phyloP scores from a whole-genome alignment of 2,329 filamentous ascomycete species.

The Neoscytalidium dimidiatum region DNA sequence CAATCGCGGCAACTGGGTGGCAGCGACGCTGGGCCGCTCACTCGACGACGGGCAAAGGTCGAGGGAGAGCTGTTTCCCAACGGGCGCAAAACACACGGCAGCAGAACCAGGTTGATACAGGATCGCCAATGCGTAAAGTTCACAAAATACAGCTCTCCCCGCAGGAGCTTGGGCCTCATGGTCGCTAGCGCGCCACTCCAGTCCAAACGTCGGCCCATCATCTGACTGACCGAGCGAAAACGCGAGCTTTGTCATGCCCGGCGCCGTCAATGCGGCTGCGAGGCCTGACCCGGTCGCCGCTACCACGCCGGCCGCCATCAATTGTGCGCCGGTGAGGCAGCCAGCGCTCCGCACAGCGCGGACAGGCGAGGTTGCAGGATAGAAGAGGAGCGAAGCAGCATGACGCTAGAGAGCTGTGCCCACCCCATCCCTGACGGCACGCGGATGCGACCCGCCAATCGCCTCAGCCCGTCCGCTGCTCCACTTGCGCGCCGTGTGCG shows the following conservation, averaged over 20 bases:
- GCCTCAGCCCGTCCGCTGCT: neutral
- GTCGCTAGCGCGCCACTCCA: conserved; percentile 8
- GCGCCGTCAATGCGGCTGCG: neutral
- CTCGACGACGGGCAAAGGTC: too few relatives aligned
- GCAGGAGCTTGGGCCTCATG: conserved; percentile 12
- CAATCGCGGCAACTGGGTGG: neutral
- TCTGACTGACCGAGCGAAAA: conserved; percentile 12
- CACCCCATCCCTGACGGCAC: neutral
- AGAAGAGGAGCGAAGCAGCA: neutral
- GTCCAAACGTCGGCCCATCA: neutral
- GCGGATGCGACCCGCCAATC: conserved; percentile 3
- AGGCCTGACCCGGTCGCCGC: neutral
- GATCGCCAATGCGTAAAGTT: neutral
- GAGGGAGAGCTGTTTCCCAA: neutral
- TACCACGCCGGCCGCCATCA: neutral
- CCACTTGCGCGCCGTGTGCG: conserved; percentile 2
- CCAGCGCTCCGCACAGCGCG: neutral
- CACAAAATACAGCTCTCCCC: neutral
- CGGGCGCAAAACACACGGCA: neutral
- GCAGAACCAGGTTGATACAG: neutral
- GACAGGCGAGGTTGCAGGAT: neutral
- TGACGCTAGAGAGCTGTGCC: conserved; percentile 1
- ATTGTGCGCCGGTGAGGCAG: neutral
- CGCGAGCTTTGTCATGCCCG: neutral
- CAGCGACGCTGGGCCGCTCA: too few relatives aligned